A percentile compares a stretch with the other conserved stretches of the same genome.
phyloP scores from a whole-genome alignment of 2,329 filamentous ascomycete genomes.

The Sarocladium brachiariae region DNA sequence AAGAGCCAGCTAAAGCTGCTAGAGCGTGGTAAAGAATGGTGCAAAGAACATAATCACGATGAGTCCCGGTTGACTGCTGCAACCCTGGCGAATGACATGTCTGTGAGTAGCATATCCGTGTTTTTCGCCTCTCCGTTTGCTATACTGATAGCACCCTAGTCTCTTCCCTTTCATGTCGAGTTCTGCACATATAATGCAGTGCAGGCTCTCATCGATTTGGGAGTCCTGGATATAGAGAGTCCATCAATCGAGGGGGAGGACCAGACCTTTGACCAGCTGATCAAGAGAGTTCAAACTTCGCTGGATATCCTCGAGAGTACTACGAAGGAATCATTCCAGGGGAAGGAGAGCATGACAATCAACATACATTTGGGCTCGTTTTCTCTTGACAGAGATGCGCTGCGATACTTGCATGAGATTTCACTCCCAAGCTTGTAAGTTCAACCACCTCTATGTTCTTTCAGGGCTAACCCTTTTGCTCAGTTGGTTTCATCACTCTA shows the following conservation, averaged over 20 bases:
- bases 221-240: conserved; percentile 8
- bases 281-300: conserved; percentile 1
- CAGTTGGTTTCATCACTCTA: conserved; percentile 10
- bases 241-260: conserved; percentile 9
- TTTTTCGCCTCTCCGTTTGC: background rate
- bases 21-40: conserved; percentile 6
- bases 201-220: conserved; percentile 8
- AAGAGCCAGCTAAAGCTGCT: conserved; percentile 10
- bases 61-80: background rate
- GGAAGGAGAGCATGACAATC: conserved; percentile 1
- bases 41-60: conserved; percentile 4
- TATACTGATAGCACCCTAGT: conserved; percentile 3
- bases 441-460: background rate
- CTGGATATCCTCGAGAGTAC: conserved; percentile 9
- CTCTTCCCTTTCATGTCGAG: conserved; percentile 10
- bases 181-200: conserved; percentile 10
- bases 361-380: conserved; percentile 8
- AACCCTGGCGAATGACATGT: conserved; percentile 10
- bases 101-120: background rate
- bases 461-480: background rate
- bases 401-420: conserved; percentile 10
- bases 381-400: conserved; percentile 2
- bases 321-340: conserved; percentile 7
- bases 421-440: conserved; percentile 10
- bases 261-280: conserved; percentile 9